Percentiles rank a stretch among this genome's conserved stretches.
These are phyloP conservation scores for Paecilomyces fulvus DNA, from an alignment of 2,329 filamentous ascomycete genomes.

Conservation along the genomic window DNA sequence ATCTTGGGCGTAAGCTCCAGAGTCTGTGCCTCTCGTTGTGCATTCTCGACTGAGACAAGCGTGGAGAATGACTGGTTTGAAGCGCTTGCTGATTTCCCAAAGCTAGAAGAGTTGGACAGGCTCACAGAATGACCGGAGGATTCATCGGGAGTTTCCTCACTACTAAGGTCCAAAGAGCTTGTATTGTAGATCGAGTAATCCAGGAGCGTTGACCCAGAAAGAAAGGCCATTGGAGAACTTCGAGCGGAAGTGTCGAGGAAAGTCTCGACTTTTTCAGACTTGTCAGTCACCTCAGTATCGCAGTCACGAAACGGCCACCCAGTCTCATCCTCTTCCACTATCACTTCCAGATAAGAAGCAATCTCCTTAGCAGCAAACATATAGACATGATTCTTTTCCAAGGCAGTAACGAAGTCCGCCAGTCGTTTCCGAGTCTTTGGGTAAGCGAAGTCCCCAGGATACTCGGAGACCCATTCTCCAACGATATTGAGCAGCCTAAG, in stretches of 20 bases:
- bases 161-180: slow-evolving; percentile 31
- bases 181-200: slow-evolving; percentile 31
- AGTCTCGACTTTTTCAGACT: slow-evolving; percentile 32
- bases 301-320: slow-evolving; percentile 83
- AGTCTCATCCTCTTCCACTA: slow-evolving; percentile 81
- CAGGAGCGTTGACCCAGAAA: slow-evolving; percentile 14
- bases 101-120: slow-evolving; percentile 30
- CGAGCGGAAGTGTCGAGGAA: slow-evolving; percentile 33
- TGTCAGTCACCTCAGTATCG: slow-evolving; percentile 39
- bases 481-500: slow-evolving; percentile 75
- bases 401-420: slow-evolving; percentile 62
- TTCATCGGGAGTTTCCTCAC: slow-evolving; percentile 28
- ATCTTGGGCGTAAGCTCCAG: slow-evolving; percentile 63
- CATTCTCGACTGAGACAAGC: slow-evolving; percentile 51
- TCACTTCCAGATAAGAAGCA: slow-evolving; percentile 63
- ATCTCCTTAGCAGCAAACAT: slow-evolving; percentile 80
- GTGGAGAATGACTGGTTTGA: slow-evolving; percentile 35
- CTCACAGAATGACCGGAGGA: slow-evolving; percentile 26
- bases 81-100: slow-evolving; percentile 30
- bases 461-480: slow-evolving; percentile 79
- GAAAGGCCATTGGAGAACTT: slow-evolving; percentile 29
- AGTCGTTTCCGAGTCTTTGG: slow-evolving; percentile 63
- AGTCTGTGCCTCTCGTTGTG: slow-evolving; percentile 66
- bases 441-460: slow-evolving; percentile 88
- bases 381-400: slow-evolving; percentile 75